Evolutionary conservation across 768 basidiomycete species (phyloP), one percentile per base, ranked within the genome.

Genomic region (Termitomyces eurrhizus): DNA sequence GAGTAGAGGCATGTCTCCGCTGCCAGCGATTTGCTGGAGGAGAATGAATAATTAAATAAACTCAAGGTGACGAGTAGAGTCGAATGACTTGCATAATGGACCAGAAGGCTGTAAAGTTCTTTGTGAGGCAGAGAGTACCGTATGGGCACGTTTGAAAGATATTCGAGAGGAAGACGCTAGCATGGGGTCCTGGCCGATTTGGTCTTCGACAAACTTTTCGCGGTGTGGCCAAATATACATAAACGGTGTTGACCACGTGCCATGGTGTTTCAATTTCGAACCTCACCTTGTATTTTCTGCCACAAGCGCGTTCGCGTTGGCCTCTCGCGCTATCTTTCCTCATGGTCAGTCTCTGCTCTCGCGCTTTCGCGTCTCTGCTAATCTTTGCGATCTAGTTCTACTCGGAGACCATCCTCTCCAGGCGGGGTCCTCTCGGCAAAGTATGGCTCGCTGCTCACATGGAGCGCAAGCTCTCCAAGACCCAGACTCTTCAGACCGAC

Each of bases 401-500:
- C 72, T 94, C 93, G 53, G 94, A 97, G 72, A 88, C 93, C 39
- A 93, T 98, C 74, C 83, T 97, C 65, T 93, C 93, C 50, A 89
- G 94, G 67, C 89, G 93, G 58, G 95, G 96, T 48, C 93, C 96
- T 4, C 80, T 99, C 42, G 96, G 94, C 39, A 93, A 89, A 78
- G 94, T 99, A 80, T 99, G 97, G 97, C 89, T 99, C 57, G 95
- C 96, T 45, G 96, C 97, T 1, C 96, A 98, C 81, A 95, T 96
- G 88, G 95, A 98, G 75, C 87, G 93, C 69, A 98, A 98, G 78
- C 87, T 99, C 68, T 94, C 92, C 66, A 99, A 98, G 75, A 87
- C 89, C 32, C 93, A 96, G 73, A 94, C 96, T 1, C 77, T 97
- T 2, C 92, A 95, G 69, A 95, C 95, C 0, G 93, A 97, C 74